Conservation (phyloP, 1,284 basidiomycete genomes). For the Mycosarcoma mackinlayi region DNA sequence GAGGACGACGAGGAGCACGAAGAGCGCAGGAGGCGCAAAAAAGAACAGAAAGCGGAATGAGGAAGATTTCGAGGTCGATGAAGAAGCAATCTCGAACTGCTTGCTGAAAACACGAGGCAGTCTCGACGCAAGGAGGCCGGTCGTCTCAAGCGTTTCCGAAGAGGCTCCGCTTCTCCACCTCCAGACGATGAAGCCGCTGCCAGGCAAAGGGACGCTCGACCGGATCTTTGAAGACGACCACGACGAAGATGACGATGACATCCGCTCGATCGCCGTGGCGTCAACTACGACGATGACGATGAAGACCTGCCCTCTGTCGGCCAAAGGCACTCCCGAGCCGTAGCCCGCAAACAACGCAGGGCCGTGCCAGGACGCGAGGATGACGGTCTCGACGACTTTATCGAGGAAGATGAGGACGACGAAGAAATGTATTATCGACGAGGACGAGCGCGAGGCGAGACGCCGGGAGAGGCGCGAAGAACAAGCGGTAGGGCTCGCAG, state of each 20-base stretch:
- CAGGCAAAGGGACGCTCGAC: conserved; percentile 76
- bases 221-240: conserved; percentile 83
- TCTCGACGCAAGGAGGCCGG: conserved; percentile 55
- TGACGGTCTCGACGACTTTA: conserved; percentile 75
- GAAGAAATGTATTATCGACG: conserved; percentile 61
- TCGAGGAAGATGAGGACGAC: conserved; percentile 78
- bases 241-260: conserved; percentile 73
- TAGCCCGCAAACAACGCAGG: conserved; percentile 39
- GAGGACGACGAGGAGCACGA: conserved; percentile 75
- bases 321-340: conserved; percentile 50
- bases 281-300: conserved; percentile 70
- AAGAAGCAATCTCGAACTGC: conserved; percentile 92
- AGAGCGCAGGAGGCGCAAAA: conserved; percentile 70
- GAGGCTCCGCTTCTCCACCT: conserved; percentile 73
- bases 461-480: conserved; percentile 76
- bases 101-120: conserved; percentile 93
- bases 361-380: conserved; percentile 63
- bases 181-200: conserved; percentile 69
- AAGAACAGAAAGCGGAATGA: conserved; percentile 58
- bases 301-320: conserved; percentile 68
- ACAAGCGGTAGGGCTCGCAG: conserved; percentile 58
- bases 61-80: conserved; percentile 81
- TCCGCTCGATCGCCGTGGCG: conserved; percentile 65
- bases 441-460: conserved; percentile 76
- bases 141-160: conserved; percentile 59